Base-by-base conservation (phyloP, 1,284 basidiomycete species). In the Hymenochaete sp. region DNA sequence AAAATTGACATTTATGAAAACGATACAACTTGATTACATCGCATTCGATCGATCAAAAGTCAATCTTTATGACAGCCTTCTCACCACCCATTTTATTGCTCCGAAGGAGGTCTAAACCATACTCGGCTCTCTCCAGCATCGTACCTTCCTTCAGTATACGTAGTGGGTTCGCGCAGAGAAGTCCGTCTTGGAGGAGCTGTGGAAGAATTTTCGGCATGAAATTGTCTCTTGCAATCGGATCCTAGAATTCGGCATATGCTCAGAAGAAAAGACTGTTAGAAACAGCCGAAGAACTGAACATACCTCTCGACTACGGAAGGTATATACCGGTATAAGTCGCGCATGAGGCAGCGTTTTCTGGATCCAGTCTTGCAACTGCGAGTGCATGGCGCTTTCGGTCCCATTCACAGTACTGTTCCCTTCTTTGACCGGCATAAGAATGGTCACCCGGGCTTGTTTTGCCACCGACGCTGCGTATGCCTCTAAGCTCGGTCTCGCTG, bases 381-480 rank as follows among this genome's bases (percentile, higher is more conserved):
- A n/a, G n/a, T n/a, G n/a, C n/a, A n/a, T n/a, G n/a, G n/a, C n/a
- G n/a, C n/a, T n/a, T n/a, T n/a, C n/a, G n/a, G n/a, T n/a, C n/a
- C n/a, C n/a, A n/a, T n/a, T n/a, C n/a, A n/a, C n/a, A n/a, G n/a
- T n/a, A n/a, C 57, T 59, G 14, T 58, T 58, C 9, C 67, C 67
- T 43, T 64, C 60, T 54, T 75, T 75, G 43, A 72, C 58, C 1
- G 75, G 74, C 22, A 73, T 47, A 13, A 76, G 58, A 10, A 73
- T 49, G 13, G 71, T 72, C 2, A 73, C 58, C 10, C 55, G 62
- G 10, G 66, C 67, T 6, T 51, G 49, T 5, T 64, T 55, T 28
- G 59, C 62, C 14, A 71, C 55, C 5, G 72, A 52, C 18, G 64
- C 56, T 3, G 64, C 56, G 22, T 55, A 56, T 10, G 56, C 57